phyloP scores from a whole-genome alignment of 805 yeast genomes.

The Lipomyces sp. region DNA sequence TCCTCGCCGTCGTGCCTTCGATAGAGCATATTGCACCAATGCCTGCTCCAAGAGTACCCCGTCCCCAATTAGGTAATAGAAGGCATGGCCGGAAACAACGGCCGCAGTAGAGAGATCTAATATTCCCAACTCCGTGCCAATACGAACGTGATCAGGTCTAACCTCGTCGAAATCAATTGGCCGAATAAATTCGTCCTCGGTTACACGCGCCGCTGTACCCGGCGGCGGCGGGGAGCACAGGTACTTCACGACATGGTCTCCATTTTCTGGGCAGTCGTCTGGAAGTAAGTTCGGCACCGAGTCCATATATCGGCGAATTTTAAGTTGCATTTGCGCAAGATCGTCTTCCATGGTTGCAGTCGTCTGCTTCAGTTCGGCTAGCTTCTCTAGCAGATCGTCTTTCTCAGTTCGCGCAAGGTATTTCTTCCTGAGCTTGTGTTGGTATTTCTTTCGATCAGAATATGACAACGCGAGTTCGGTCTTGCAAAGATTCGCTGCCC shows the following conservation, averaged over 20 bases:
- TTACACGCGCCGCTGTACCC: neutral
- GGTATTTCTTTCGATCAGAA: constrained; percentile 16
- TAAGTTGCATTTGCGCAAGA: constrained; percentile 3
- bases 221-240: constrained; percentile 12
- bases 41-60: constrained; percentile 92
- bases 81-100: constrained; percentile 73
- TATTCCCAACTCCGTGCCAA: constrained; percentile 65
- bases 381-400: neutral
- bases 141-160: constrained; percentile 60
- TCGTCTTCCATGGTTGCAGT: constrained; percentile 6
- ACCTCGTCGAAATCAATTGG: constrained; percentile 7
- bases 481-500: constrained; percentile 6
- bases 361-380: constrained; percentile 9
- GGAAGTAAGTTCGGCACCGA: constrained; percentile 22
- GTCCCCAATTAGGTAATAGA: constrained; percentile 80
- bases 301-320: constrained; percentile 14
- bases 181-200: constrained; percentile 1
- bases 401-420: constrained; percentile 1
- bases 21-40: constrained; percentile 70
- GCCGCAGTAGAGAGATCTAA: constrained; percentile 73
- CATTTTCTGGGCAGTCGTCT: constrained; percentile 10
- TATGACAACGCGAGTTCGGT: constrained; percentile 8
- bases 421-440: neutral
- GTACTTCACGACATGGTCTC: constrained; percentile 19
- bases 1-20: constrained; percentile 61